These are phyloP conservation scores for Rachicladosporium sp. DNA, from an alignment of 2,329 filamentous ascomycete species.

Conservation along the genomic window DNA sequence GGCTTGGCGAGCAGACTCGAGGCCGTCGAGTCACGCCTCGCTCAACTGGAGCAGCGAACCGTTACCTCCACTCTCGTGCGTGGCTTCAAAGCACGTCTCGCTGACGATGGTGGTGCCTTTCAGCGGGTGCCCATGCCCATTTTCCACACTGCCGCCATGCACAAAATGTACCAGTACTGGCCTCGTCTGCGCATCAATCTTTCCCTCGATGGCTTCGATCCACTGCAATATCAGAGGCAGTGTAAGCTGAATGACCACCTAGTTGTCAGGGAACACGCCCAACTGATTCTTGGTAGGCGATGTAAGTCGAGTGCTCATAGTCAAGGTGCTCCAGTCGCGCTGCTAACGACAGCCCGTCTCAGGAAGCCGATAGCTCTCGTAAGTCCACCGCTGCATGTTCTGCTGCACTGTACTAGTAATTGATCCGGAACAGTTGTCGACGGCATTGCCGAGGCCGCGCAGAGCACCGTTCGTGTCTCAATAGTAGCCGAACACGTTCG, in stretches of 20 bases:
- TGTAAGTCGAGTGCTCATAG: no score
- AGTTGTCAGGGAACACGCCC: no score
- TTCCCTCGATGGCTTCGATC: slow-evolving; percentile 5
- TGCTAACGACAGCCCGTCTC: no score
- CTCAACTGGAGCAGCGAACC: slow-evolving; percentile 4
- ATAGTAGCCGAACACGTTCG: slow-evolving; percentile 4
- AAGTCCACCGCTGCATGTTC: no score
- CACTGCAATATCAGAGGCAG: slow-evolving; percentile 5
- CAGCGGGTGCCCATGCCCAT: slow-evolving; percentile 4
- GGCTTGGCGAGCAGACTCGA: slow-evolving; percentile 1
- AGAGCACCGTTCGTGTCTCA: slow-evolving; percentile 2
- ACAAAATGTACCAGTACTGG: slow-evolving; percentile 6
- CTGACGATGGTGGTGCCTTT: slow-evolving; percentile 5
- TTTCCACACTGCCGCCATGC: slow-evolving; percentile 4
- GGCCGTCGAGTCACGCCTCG: slow-evolving; percentile 2
- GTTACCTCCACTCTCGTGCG: no score
- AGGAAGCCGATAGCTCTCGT: no score
- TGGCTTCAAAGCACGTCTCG: neutral
- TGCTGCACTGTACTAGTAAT: no score
- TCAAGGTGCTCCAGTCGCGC: no score
- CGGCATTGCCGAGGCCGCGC: slow-evolving; percentile 4
- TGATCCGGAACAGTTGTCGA: neutral
- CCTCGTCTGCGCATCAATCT: slow-evolving; percentile 5
- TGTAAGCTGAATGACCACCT: slow-evolving; percentile 4
- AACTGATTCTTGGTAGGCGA: no score